Base-by-base conservation (phyloP, 2,329 filamentous ascomycete genomes). In the Fusarium xyrophilum region DNA sequence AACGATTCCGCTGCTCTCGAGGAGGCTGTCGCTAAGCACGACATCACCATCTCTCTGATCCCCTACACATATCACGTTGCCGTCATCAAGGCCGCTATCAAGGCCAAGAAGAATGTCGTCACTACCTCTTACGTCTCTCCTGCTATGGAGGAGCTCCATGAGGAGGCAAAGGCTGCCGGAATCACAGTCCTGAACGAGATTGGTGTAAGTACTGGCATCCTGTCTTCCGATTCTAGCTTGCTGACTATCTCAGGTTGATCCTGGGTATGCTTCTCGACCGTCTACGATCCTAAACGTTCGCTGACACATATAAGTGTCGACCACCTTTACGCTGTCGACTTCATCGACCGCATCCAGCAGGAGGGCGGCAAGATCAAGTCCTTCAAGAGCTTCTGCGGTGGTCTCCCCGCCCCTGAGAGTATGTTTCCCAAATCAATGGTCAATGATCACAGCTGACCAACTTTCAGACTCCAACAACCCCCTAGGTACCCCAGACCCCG, bases 141-240 rank as follows among this genome's bases (percentile, higher is more conserved):
- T 6, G 92, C 93, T 70, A 97, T 97, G 93, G 81, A 90, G 82
- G 95, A 94, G 83, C 88, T 98, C 52, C 91, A 97, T 75, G 84
- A 89, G 74, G 84, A 91, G 74, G 89, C 87, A 79, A 97, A 97
- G 86, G 91, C 91, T 68, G 95, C 95, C 21, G 94, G 93, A 65
- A 97, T 97, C 78, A 97, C 93, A 14, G 94, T 97, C 77, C 94
- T 97, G 91, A 97, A 98, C 82, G 95, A 98, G 86, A 96, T 97
- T 77, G 93, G 93, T 67, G 77, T 91, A 63, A 80, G 82, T 75
- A 13, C 19, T 25, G 36, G 7, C 17, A 7, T 12, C 4, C 12
- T 32, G 14, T 25, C 17, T 25, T 27, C 33, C 32, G n/a, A 33
- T 61, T 32, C 8, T 36, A 56, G 15, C 50, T 53, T 51, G 8